Evolutionary conservation across 1,284 basidiomycete species (phyloP), one percentile per base, ranked within the genome.

Genomic region (Fomitopsis pinicola): DNA sequence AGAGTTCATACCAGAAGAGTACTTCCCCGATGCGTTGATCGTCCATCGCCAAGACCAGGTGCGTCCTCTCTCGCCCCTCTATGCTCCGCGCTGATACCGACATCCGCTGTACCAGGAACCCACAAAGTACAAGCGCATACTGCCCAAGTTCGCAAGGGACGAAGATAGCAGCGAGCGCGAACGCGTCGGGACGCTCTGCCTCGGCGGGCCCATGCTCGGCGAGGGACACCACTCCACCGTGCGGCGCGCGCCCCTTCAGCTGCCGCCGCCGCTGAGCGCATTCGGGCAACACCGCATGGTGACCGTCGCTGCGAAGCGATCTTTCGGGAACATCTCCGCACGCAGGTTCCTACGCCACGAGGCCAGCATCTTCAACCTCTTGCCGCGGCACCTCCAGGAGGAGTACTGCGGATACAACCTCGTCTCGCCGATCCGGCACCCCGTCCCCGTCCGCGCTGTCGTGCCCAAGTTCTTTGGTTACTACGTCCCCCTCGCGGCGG

Each of bases 381-480:
- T 85, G 66, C 77, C 79, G 2, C 57, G 64, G 17, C 77, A 81
- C 62, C 70, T 83, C 50, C 79, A 76, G 63, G 72, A 83, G 46
- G 78, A 82, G 59, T 82, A 76, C 76, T 79, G 70, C 61, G 81
- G 81, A 2, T 79, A 74, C 63, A 80, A 82, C 63, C 57, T 80
- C 55, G 64, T 79, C 5, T 63, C 67, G 14, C 80, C 80, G 4
- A 36, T 80, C 48, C 71, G 72, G 40, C 72, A 78, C 53, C 82
- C 82, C 0, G 76, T 78, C 0, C 82, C 82, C 9, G 72, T 78
- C 7, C 74, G 75, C 5, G 74, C 83, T 0, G 63, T 83, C 46
- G 78, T 82, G 5, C 83, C 84, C 7, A 82, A 82, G 68, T 84
- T 78, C 68, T 85, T 80, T 65, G 83, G 83, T 1, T 82, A 80